Percentiles rank a stretch among this genome's conserved stretches.
These are phyloP conservation scores for Tephrocybe sp. DNA, from an alignment of 768 basidiomycete genomes.

Conservation along the genomic window DNA sequence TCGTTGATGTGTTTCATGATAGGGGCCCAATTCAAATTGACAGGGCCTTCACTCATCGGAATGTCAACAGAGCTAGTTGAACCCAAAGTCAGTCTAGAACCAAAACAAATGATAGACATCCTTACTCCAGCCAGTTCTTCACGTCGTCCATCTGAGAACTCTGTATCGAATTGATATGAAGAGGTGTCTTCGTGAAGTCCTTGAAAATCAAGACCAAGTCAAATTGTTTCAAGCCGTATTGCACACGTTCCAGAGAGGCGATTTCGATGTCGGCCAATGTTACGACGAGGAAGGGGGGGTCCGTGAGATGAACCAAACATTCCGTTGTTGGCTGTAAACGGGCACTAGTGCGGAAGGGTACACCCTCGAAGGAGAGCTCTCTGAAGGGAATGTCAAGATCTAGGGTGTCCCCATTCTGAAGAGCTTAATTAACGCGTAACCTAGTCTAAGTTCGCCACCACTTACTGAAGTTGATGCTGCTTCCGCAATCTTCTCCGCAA, in stretches of 20 bases:
- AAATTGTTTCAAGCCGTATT: constrained; percentile 95
- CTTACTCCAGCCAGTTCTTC: constrained; percentile 98
- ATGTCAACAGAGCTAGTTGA: constrained; percentile 90
- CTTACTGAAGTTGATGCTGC: constrained; percentile 76
- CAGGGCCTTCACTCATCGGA: constrained; percentile 90
- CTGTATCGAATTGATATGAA: constrained; percentile 97
- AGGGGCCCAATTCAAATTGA: constrained; percentile 96
- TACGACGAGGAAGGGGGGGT: constrained; percentile 94
- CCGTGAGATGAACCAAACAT: constrained; percentile 92
- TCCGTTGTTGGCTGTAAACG: constrained; percentile 96
- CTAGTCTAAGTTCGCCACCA: background rate
- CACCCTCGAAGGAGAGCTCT: constrained; percentile 95
- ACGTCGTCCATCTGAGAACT: constrained; percentile 91
- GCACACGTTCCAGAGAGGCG: constrained; percentile 94
- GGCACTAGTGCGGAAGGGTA: constrained; percentile 93
- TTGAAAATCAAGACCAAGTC: constrained; percentile 97
- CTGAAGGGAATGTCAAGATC: constrained; percentile 97
- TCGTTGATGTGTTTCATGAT: constrained; percentile 99
- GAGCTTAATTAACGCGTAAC: background rate
- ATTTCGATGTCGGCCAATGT: constrained; percentile 95
- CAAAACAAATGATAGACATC: background rate
- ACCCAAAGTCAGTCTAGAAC: constrained; percentile 9
- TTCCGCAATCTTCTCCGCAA: constrained; percentile 90
- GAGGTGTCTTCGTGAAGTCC: constrained; percentile 88
- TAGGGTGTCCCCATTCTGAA: constrained; percentile 70